Conservation (phyloP, 1,284 basidiomycete genomes). For the Dichomitus squalens region DNA sequence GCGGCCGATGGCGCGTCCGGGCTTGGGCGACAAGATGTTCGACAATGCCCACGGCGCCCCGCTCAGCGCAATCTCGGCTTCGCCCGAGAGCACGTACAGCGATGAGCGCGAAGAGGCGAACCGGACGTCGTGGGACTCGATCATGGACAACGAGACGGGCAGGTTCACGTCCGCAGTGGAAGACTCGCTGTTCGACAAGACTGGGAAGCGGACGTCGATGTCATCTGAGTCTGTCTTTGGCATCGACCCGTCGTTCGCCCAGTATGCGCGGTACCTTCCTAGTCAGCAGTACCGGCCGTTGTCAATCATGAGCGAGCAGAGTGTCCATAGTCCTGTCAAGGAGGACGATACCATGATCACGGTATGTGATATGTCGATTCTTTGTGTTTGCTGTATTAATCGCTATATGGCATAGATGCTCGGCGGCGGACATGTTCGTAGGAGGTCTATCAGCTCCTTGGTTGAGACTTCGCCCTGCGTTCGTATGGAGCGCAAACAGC, state of each 20-base stretch:
- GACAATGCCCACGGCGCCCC: slow-evolving; percentile 62
- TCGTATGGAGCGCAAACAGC: slow-evolving; percentile 63
- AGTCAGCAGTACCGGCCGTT: slow-evolving; percentile 58
- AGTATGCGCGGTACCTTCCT: slow-evolving; percentile 29
- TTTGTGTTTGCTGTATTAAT: neutral
- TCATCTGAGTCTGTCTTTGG: slow-evolving; percentile 72
- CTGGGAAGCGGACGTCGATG: slow-evolving; percentile 49
- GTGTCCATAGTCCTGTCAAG: slow-evolving; percentile 51
- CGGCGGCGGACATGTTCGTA: slow-evolving; percentile 71
- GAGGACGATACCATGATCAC: slow-evolving; percentile 83
- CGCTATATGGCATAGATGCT: slow-evolving; percentile 56
- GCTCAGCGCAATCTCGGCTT: slow-evolving; percentile 68
- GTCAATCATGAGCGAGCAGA: slow-evolving; percentile 60
- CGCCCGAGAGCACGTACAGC: slow-evolving; percentile 51
- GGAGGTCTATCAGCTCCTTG: slow-evolving; percentile 62
- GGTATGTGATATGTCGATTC: slow-evolving; percentile 42
- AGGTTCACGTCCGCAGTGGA: slow-evolving; percentile 38
- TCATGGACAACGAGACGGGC: slow-evolving; percentile 22
- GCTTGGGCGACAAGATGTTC: slow-evolving; percentile 89
- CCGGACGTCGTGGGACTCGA: slow-evolving; percentile 27
- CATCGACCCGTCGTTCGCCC: slow-evolving; percentile 40
- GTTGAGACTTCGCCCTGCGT: slow-evolving; percentile 75
- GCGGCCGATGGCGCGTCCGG: slow-evolving; percentile 65
- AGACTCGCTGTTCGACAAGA: slow-evolving; percentile 72
- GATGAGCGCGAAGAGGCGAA: slow-evolving; percentile 16